These are phyloP conservation scores for Russula foetens DNA, from an alignment of 768 basidiomycete species.

Conservation along the genomic window DNA sequence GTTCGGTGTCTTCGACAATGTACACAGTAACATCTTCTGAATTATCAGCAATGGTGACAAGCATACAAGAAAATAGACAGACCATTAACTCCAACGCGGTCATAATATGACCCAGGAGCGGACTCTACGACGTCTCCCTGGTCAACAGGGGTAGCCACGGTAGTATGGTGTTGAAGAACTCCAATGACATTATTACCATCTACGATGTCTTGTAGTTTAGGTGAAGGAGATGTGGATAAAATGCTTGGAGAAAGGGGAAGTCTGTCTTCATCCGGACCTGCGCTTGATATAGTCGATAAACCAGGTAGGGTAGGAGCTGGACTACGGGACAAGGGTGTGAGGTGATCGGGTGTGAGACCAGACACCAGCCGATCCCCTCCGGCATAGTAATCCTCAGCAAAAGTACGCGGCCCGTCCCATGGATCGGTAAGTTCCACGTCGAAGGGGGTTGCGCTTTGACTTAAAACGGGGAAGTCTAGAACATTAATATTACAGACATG, in stretches of 20 bases:
- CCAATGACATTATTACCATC: not conserved
- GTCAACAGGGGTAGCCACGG: not conserved
- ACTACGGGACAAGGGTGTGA: slow-evolving; percentile 11
- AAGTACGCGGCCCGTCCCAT: slow-evolving; percentile 34
- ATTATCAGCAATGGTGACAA: not conserved
- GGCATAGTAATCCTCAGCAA: slow-evolving; percentile 38
- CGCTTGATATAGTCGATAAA: not conserved
- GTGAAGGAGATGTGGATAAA: not conserved
- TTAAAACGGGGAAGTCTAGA: not conserved
- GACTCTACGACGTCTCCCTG: not conserved
- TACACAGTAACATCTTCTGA: not conserved
- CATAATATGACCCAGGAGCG: not conserved
- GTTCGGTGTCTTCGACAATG: not conserved
- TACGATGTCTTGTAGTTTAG: not conserved
- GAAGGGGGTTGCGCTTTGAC: not conserved
- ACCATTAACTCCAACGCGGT: not conserved
- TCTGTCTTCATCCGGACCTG: not conserved
- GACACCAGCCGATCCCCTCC: slow-evolving; percentile 31
- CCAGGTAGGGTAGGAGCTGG: not conserved
- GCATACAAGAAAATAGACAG: not conserved
- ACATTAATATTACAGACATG: not conserved
- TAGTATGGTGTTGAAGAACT: not conserved
- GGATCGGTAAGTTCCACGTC: slow-evolving; percentile 31
- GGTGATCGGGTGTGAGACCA: slow-evolving; percentile 16
- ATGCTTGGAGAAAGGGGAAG: not conserved